Evolutionary conservation across 148 eudicot species (phyloP).

Genomic region (Nepenthes gracilis): DNA sequence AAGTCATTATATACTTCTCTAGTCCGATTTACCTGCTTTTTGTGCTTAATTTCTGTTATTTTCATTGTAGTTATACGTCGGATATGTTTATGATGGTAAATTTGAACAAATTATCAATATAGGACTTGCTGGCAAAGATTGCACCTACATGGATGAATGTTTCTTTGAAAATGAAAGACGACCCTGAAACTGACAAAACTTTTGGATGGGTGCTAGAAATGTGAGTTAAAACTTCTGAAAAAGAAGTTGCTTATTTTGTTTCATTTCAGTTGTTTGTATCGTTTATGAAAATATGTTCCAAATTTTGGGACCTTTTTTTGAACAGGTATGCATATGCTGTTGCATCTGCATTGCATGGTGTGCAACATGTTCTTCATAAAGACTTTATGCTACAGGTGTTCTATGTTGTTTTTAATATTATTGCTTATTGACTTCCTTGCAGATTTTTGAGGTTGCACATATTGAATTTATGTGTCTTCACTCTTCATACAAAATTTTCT

Average conservation of each 20-base stretch:
- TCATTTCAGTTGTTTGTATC: background rate
- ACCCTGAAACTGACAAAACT: slow-evolving; percentile 68
- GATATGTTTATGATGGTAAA: background rate
- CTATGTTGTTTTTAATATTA: too few species aligned
- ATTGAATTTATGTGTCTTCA: background rate
- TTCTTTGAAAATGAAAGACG: slow-evolving; percentile 81
- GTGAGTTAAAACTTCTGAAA: slow-evolving; percentile 18
- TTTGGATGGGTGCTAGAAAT: slow-evolving; percentile 92
- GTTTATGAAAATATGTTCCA: background rate
- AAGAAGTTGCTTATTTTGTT: background rate
- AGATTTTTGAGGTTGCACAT: background rate
- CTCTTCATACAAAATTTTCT: background rate
- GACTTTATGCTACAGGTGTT: slow-evolving; percentile 96
- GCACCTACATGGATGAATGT: slow-evolving; percentile 97
- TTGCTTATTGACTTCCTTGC: background rate
- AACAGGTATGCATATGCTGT: slow-evolving; percentile 94
- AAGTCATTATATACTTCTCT: slow-evolving; percentile 54
- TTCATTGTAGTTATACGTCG: background rate
- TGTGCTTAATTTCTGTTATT: background rate
- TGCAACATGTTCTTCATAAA: slow-evolving; percentile 74
- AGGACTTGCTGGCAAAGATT: slow-evolving; percentile 56
- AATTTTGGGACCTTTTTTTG: slow-evolving; percentile 1
- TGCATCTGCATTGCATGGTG: slow-evolving; percentile 97
- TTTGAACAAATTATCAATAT: background rate
- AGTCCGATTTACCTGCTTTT: slow-evolving; percentile 3